phyloP scores from a whole-genome alignment of 2,329 filamentous ascomycete species.

The Aspergillus pseudotamarii region DNA sequence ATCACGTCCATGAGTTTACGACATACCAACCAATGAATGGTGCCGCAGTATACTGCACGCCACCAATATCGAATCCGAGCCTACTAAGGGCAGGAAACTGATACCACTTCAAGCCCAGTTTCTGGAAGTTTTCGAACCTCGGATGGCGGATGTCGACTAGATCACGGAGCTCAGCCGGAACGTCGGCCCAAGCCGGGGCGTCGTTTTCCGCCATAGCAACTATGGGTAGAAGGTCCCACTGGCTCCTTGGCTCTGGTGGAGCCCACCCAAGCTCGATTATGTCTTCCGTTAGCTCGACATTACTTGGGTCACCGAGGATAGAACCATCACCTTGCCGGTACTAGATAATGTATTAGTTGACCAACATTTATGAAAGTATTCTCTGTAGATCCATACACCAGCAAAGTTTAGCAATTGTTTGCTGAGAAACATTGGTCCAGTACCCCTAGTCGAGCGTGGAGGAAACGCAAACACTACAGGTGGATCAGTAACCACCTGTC shows the following conservation, averaged over 20 bases:
- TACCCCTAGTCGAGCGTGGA: neutral
- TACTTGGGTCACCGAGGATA: conserved; percentile 5
- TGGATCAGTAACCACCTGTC: neutral
- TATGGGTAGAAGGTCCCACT: conserved; percentile 7
- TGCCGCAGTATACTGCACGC: conserved; percentile 4
- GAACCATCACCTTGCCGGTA: conserved; percentile 3
- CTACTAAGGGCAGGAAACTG: conserved; percentile 6
- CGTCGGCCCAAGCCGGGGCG: conserved; percentile 1
- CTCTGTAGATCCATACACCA: neutral
- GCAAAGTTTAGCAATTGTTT: conserved; percentile 8
- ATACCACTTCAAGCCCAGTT: conserved; percentile 6
- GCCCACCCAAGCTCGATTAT: conserved; percentile 4
- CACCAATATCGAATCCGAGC: conserved; percentile 7
- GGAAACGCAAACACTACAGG: conserved; percentile 6
- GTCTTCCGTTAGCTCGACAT: conserved; percentile 6
- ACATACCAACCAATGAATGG: conserved; percentile 8
- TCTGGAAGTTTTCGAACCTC: neutral
- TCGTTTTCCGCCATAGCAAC: conserved; percentile 8
- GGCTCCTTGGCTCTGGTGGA: neutral
- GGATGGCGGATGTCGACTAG: conserved; percentile 2
- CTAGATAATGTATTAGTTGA: neutral
- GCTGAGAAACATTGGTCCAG: conserved; percentile 3
- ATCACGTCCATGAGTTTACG: neutral
- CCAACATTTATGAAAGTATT: neutral
- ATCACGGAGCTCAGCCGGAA: neutral